Evolutionary conservation across 495 filamentous ascomycete species (phyloP), one percentile per base, ranked within the genome.

Genomic region (Glutinoglossum americanum): DNA sequence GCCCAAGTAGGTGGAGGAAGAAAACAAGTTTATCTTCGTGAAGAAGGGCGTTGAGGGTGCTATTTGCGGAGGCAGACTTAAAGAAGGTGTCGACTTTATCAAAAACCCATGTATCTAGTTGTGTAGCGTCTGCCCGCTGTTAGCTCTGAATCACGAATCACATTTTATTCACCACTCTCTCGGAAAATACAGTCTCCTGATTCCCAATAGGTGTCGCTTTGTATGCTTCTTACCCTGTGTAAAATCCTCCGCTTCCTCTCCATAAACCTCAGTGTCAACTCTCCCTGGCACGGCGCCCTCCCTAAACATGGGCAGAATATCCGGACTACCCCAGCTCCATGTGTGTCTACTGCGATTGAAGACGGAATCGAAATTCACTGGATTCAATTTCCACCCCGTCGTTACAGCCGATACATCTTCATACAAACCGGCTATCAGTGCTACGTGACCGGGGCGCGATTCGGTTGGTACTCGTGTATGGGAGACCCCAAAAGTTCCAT

Each of bases 281-380:
- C 84, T 76, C 0, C 87, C 86, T 5, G 86, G 85, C n/a, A 83
- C 80, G 8, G 92, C 93, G 0, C 93, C 93, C 60, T 90, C 80
- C 65, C 93, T 80, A 65, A 99, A 99, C 93, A 99, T 99, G 11
- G 81, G 86, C 55, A 97, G 71, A 64, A 99, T 99, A 72, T 99
- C 93, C 13, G 90, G 90, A 64, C 90, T 96, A 8, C 93, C 92
- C 93, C 93, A 99, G 67, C 87, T 90, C 93, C 93, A 99, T 3
- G 93, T 97, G 70, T 97, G 93, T 30, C 84, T 73, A 65, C 89
- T 96, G 58, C 84, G 81, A 65, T 99, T 99, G 77, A 99, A 99
- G 10, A 99, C 85, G 62, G 89, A 95, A 71, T 99, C 93, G 64
- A 99, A 99, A 66, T 96, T 86, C 61, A 99, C 93, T 0, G 93